Evolutionary conservation across 768 basidiomycete species (phyloP), one percentile per base, ranked within the genome.

Genomic region (Suillus sp.): DNA sequence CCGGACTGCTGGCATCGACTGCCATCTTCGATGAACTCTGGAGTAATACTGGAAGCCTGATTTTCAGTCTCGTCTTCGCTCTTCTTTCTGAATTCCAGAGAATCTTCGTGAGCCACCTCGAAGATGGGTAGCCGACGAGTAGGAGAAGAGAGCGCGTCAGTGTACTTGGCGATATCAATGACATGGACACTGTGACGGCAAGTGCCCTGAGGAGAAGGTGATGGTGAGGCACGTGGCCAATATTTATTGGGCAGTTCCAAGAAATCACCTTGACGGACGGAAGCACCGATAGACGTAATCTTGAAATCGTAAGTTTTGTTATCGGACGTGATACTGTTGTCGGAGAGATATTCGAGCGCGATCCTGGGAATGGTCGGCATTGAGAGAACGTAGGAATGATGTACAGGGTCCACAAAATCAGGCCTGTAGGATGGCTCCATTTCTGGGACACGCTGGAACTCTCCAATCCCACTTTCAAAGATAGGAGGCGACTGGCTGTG

Each of bases 331-430:
- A 30, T 27, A 9, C 25, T 30, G 10, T 60, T 22, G 0, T 58
- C 62, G 7, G 40, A 35, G n/a, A 60, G 14, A 27, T 22, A 27
- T 30, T 73, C 65, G 3, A 73, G 69, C 32, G 64, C 71, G 58
- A 73, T 73, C 57, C 58, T 64, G 34, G 72, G 72, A n/a, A 73
- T 75, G 1, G 67, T 62, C 6, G 72, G 72, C 61, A 71, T 75
- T 4, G 73, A 71, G 55, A 73, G 66, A 54, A 73, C 62, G 40
- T 66, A 25, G 1, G 61, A 59, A 51, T 73, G 70, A 1, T 60
- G 62, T 6, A 72, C 70, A 25, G 69, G 65, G 53, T 73, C 66
- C 25, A 72, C 70, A 20, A 74, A 75, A 50, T 68, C 67, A 64
- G 50, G 63, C 55, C 70, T 69, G 14, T 75, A 73, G 0, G 72